phyloP scores from a whole-genome alignment of 352 stramenopile genomes.

The Phytophthora aleatoria region DNA sequence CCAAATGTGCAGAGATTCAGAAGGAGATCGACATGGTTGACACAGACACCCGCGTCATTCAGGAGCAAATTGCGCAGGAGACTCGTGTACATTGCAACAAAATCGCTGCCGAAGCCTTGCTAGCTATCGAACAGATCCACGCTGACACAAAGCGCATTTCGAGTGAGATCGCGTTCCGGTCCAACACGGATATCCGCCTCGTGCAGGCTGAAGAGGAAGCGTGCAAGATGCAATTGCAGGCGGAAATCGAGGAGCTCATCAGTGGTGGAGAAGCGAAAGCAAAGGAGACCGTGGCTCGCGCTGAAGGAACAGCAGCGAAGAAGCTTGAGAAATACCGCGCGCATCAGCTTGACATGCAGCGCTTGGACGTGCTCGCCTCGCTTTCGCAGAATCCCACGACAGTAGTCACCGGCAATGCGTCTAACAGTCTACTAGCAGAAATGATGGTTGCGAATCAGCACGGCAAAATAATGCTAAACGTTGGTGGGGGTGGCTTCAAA shows the following conservation, averaged over 20 bases:
- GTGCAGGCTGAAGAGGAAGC: conserved; percentile 47
- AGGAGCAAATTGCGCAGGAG: conserved; percentile 48
- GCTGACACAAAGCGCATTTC: conserved; percentile 42
- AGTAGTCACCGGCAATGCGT: conserved; percentile 47
- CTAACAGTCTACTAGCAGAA: conserved; percentile 52
- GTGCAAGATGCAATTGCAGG: conserved; percentile 41
- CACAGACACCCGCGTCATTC: conserved; percentile 38
- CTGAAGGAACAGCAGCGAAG: conserved; percentile 39
- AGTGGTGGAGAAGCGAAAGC: conserved; percentile 44
- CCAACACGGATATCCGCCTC: conserved; percentile 44
- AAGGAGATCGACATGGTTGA: conserved; percentile 45
- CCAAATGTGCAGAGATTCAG: conserved; percentile 55
- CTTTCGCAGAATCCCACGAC: conserved; percentile 47
- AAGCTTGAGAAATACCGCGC: conserved; percentile 48
- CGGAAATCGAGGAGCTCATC: conserved; percentile 36
- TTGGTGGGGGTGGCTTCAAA: conserved; percentile 29
- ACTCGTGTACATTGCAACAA: conserved; percentile 50
- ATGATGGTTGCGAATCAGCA: conserved; percentile 54
- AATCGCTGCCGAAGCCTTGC: conserved; percentile 40
- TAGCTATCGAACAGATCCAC: conserved; percentile 48
- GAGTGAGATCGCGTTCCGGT: conserved; percentile 38
- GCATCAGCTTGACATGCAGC: conserved; percentile 48
- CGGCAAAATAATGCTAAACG: conserved; percentile 46
- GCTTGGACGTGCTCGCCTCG: conserved; percentile 40
- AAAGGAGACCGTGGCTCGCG: conserved; percentile 43